These are phyloP conservation scores for Syncephalastrum monosporum DNA, from an alignment of 371 early-diverging fungal species.

Conservation along the genomic window DNA sequence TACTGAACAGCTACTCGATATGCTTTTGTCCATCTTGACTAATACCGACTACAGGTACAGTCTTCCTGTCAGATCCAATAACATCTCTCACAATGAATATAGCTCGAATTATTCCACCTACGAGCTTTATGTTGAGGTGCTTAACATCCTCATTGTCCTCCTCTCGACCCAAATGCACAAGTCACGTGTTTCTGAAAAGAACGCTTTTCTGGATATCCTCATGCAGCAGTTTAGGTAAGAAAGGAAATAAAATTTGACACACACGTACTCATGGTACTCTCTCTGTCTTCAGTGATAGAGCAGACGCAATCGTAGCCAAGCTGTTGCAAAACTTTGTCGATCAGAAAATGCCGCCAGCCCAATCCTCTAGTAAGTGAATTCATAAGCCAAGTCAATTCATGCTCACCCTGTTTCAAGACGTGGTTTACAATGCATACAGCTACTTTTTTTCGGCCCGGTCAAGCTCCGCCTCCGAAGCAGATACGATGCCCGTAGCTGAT, in stretches of 20 bases:
- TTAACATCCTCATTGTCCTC: conserved; percentile 64
- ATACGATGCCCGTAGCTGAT: conserved; percentile 60
- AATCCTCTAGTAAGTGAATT: conserved; percentile 46
- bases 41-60: conserved; percentile 63
- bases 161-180: conserved; percentile 68
- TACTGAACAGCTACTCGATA: conserved; percentile 62
- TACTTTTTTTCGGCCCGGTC: conserved; percentile 61
- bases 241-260: background rate
- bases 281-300: conserved; percentile 41
- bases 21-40: conserved; percentile 54
- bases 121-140: conserved; percentile 69
- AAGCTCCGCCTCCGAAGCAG: conserved; percentile 37
- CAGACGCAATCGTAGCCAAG: conserved; percentile 56
- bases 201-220: conserved; percentile 66
- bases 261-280: too few relatives aligned
- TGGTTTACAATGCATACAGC: conserved; percentile 71
- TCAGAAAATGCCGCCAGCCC: conserved; percentile 57
- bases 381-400: background rate
- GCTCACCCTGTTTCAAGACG: conserved; percentile 21
- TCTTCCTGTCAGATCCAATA: background rate
- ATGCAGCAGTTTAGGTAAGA: conserved; percentile 52
- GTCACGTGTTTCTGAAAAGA: conserved; percentile 35
- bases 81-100: conserved; percentile 1
- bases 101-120: conserved; percentile 60
- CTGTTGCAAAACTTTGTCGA: conserved; percentile 64